Evolutionary conservation across 2,329 filamentous ascomycete species (phyloP).

Genomic region (Colletotrichum tanaceti): DNA sequence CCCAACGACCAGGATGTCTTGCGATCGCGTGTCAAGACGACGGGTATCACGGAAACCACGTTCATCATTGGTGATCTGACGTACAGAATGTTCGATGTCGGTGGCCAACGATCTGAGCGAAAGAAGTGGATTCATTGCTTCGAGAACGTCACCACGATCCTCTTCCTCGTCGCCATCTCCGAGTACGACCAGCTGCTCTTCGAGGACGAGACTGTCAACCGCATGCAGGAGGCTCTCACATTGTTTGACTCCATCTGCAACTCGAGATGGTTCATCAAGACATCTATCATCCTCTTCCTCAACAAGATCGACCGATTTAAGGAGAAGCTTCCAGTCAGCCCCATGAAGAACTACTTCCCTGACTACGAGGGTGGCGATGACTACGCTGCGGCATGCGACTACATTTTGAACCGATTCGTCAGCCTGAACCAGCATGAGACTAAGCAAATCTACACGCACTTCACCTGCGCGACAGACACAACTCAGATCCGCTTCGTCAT

Average conservation of each 20-base stretch:
- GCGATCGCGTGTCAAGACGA: constrained; percentile 96
- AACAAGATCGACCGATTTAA: constrained; percentile 94
- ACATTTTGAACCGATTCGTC: constrained; percentile 98
- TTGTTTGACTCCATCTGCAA: constrained; percentile 90
- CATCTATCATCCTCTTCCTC: constrained; percentile 87
- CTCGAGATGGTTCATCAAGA: constrained; percentile 90
- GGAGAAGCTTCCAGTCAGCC: constrained; percentile 83
- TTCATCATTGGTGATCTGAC: constrained; percentile 96
- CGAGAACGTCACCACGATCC: constrained; percentile 96
- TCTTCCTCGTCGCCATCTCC: constrained; percentile 96
- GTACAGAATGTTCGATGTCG: constrained; percentile 97
- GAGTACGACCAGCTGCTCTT: constrained; percentile 97
- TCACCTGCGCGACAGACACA: constrained; percentile 98
- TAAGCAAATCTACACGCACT: constrained; percentile 99
- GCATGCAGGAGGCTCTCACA: constrained; percentile 90
- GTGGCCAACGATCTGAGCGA: constrained; percentile 93
- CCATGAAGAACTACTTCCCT: constrained; percentile 90
- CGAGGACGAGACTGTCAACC: constrained; percentile 95
- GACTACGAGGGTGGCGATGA: constrained; percentile 96
- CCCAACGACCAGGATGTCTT: constrained; percentile 96
- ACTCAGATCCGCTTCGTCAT: constrained; percentile 99
- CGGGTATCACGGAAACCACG: constrained; percentile 95
- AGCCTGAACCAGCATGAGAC: constrained; percentile 98
- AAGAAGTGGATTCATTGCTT: constrained; percentile 99
- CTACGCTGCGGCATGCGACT: constrained; percentile 95